Base-by-base conservation (phyloP, 805 yeast genomes). In the Debaryomyces prosopidis region DNA sequence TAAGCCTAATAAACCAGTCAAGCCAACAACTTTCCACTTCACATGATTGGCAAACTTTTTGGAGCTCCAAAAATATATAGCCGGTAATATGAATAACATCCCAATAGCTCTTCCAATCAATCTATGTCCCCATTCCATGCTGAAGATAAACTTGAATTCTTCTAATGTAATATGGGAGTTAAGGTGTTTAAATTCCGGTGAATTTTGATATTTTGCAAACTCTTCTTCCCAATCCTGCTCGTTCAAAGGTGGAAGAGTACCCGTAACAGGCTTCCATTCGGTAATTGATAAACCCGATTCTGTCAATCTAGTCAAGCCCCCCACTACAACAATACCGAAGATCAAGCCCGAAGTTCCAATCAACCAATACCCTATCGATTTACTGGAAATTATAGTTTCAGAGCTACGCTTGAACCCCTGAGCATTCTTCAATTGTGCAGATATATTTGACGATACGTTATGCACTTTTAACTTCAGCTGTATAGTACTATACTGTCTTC, bases 211-310 rank as follows among this genome's bases (percentile, higher is more conserved):
- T 59, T 89, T 87, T 20, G 63, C 72, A 59, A 94, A 94, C 63
- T 92, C 97, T 18, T 57, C 79, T 54, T 81, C 84, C 99, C 99
- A 94, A 49, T 94, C 91, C 40, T 70, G 69, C 56, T 89, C 83
- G 47, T 69, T 80, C 57, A 87, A 60, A 0, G 99, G 99, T 2
- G 99, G 99, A 11, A 94, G 66, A 1, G 95, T 71, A 39, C 99
- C 99, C 0, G 99, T 89, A 20, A 94, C 90, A 1, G 99, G 99
- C 63, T 84, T 89, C 99, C 99, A 94, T 62, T 94, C 99, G 1
- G 98, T 94, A 63, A 94, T 94, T 39, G 96, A 87, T 38, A 94
- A 73, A 0, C 99, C 99, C 0, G 96, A 88, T 61, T 94, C 99
- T 0, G 99, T 94, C 37, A 94, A 75, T 58, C 99, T 79, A 0